Evolutionary conservation across 2,329 filamentous ascomycete genomes (phyloP), one percentile per base, ranked within the genome.

Genomic region (Stagonosporopsis chrysanthemi): DNA sequence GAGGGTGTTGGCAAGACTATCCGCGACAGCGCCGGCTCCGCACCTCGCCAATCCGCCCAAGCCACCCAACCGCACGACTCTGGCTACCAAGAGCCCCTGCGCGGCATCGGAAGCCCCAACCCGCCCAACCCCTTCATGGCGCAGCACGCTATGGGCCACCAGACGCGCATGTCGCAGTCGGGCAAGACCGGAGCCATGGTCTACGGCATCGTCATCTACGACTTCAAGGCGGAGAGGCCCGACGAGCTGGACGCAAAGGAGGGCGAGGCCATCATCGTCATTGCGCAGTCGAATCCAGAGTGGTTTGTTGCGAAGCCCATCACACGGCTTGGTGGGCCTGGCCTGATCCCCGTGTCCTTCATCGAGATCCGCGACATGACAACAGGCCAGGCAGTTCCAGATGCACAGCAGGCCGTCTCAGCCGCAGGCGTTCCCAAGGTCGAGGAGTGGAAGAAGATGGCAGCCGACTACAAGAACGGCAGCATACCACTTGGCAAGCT

Each of bases 261-360:
- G 43, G 94, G 93, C 56, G 95, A 99, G 78, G 91, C 93, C 50
- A 97, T 99, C 72, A 97, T 99, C 64, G 93, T 99, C 52, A 98
- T 98, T 74, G 95, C 95, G 41, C 95, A 98, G 77, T 98, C 94
- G 6, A 98, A 98, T 71, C 92, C 94, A 5, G 95, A 99, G 78
- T 99, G 95, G 95, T 98, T 98, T 72, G 94, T 99, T 60, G 95
- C 95, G 47, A 99, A 99, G 79, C 95, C 95, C n/a, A 99, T 99
- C 74, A 94, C 93, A 61, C 86, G 95, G 64, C 83, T 99, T n/a
- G 95, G 95, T 40, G 95, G 95, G 1, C 95, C 95, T 0, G 95
- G 95, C 38, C 80, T 99, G 68, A 98, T 99, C 64, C 95, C 95
- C 2, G 94, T 98, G 29, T 96, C 93, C 0, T 98, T 97, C 75